Conservation (phyloP, 2,329 filamentous ascomycete species). For the Thermothelomyces thermophilus region DNA sequence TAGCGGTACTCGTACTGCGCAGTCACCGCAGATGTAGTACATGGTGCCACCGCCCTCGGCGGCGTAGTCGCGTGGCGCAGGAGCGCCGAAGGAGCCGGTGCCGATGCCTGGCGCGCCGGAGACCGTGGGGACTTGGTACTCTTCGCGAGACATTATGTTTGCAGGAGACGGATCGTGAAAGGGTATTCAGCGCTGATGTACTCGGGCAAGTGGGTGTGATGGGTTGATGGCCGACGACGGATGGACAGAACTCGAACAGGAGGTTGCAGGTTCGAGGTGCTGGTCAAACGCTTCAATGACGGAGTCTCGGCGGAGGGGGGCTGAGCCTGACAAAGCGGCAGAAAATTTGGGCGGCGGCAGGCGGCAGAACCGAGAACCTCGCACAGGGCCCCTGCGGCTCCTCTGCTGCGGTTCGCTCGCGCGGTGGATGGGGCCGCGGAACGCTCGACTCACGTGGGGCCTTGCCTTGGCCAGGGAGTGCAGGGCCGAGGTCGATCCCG, state of each 20-base stretch:
- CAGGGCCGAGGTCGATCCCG: conserved; percentile 5
- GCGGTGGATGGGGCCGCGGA: neutral
- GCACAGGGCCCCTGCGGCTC: too few relatives aligned
- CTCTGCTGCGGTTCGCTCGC: neutral
- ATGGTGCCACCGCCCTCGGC: conserved; percentile 44
- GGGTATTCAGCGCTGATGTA: neutral
- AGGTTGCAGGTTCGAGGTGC: neutral
- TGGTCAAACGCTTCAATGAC: conserved; percentile 1
- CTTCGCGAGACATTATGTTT: conserved; percentile 61
- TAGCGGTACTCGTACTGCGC: conserved; percentile 68
- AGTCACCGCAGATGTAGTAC: conserved; percentile 76
- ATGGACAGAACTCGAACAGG: neutral
- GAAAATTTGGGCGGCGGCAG: conserved; percentile 20
- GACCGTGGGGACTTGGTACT: conserved; percentile 64
- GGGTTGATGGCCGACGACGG: neutral
- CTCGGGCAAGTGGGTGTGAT: neutral
- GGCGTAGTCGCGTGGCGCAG: conserved; percentile 32
- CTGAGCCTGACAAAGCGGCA: conserved; percentile 4
- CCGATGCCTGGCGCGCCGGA: conserved; percentile 32
- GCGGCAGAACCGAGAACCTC: conserved; percentile 16
- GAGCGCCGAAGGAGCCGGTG: conserved; percentile 17
- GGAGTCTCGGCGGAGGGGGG: neutral
- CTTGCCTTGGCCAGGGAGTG: neutral
- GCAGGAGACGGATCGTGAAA: neutral
- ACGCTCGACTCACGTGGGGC: neutral